phyloP scores from a whole-genome alignment of 2,329 filamentous ascomycete species.

The Epichloe elymi region DNA sequence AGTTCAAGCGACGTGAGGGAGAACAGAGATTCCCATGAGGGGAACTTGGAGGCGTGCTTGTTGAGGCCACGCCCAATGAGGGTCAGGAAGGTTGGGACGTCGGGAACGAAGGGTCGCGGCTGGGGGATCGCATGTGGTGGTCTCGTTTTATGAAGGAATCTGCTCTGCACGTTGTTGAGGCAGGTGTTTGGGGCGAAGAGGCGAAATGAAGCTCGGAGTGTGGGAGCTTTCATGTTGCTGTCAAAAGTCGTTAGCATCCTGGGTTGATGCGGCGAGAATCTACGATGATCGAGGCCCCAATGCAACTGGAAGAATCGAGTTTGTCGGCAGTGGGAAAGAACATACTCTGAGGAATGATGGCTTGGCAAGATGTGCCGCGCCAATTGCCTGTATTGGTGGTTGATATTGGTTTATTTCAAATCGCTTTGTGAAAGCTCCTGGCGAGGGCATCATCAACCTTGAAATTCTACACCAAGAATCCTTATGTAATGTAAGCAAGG shows the following conservation, averaged over 20 bases:
- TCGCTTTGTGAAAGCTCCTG: background rate
- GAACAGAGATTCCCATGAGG: conserved; percentile 85
- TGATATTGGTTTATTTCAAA: conserved; percentile 8
- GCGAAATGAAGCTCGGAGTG: conserved; percentile 19
- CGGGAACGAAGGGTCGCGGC: conserved; percentile 75
- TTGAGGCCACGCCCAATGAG: conserved; percentile 81
- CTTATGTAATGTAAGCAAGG: conserved; percentile 24
- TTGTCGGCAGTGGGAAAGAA: background rate
- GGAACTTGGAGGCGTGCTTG: conserved; percentile 74
- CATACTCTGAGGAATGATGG: background rate
- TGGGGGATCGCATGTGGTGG: conserved; percentile 38
- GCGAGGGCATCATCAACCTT: too few species aligned
- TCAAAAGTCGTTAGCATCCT: background rate
- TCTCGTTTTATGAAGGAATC: conserved; percentile 31
- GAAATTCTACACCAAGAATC: conserved; percentile 16
- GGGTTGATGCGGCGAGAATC: background rate
- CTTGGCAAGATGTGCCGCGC: background rate
- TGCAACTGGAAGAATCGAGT: too few species aligned
- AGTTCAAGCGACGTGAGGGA: conserved; percentile 65
- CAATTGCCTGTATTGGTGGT: background rate
- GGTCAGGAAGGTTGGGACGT: conserved; percentile 73
- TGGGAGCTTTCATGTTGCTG: conserved; percentile 19
- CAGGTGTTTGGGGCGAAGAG: conserved; percentile 19
- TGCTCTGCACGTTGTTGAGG: conserved; percentile 22
- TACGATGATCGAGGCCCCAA: too few species aligned